Base-by-base conservation (phyloP, 2,329 filamentous ascomycete species). In the Aspergillus awamori region DNA sequence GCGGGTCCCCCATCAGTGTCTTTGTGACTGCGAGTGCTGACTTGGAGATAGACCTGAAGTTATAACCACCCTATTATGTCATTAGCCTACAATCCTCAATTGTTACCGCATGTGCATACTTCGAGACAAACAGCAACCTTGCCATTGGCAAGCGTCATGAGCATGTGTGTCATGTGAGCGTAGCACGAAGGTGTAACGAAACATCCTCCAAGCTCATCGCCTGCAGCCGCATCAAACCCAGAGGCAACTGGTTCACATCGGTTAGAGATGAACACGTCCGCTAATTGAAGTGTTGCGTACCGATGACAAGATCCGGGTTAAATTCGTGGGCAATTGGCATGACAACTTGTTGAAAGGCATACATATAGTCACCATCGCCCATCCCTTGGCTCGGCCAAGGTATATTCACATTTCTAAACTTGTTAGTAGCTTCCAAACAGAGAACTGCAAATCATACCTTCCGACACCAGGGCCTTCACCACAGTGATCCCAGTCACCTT, bases 81-180 rank as follows among this genome's bases (percentile, higher is more conserved):
- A 20, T 33, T 24, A 22, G 8, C 13, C 24, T 56, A 43, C n/a
- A 8, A 15, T 22, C 6, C 20, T 33, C 8, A 11, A 8, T 15
- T 22, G 24, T 5, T 5, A n/a, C 28, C 5, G 11, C 8, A 33
- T 11, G 41, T 8, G 5, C 68, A 54, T 62, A 82, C 81, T 76
- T 99, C 95, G 2, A 99, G 83, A 72, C 93, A 97, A 8, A 97
- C 94, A 2, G 92, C 91, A 13, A 99, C 84, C 72, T 93, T 97
- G 28, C 95, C 95, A 48, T 88, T 84, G 0, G 95, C 94, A 20
- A 99, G 83, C 2, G 92, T 93, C 93, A 97, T 98, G 52, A 99
- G 86, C 94, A 98, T 97, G 73, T 97, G 93, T 15, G 95, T 98
- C 95, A 99, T 98, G 73, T 99, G 94, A 13, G 93, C 92, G 74